Conservation (phyloP, 441 rosid genomes). For the Pelargonium fulgidum region DNA sequence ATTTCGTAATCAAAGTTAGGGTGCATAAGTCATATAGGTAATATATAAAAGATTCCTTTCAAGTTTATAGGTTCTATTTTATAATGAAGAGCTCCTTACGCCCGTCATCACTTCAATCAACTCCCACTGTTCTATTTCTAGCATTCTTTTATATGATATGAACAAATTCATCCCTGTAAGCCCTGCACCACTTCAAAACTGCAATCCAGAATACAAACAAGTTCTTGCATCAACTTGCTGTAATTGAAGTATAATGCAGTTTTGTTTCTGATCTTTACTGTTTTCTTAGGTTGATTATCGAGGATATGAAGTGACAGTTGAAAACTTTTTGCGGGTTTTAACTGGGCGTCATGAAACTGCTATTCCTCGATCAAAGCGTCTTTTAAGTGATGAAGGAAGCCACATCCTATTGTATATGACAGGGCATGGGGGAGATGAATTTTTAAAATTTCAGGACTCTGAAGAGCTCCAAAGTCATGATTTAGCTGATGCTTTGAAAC, state of each 20-base stretch:
- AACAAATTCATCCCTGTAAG: too few relatives aligned
- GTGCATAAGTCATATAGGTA: too few relatives aligned
- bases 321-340: constrained; percentile 79
- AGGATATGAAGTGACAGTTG: constrained; percentile 93
- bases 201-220: background rate
- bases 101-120: too few relatives aligned
- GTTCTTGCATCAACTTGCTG: background rate
- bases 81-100: too few relatives aligned
- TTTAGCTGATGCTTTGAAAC: constrained; percentile 98
- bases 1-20: too few relatives aligned
- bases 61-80: too few relatives aligned
- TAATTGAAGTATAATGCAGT: background rate
- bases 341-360: constrained; percentile 84
- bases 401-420: constrained; percentile 97
- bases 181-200: too few relatives aligned
- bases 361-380: constrained; percentile 98
- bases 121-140: too few relatives aligned
- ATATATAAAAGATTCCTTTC: too few relatives aligned
- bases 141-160: too few relatives aligned
- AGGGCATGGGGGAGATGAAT: constrained; percentile 98
- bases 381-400: constrained; percentile 95
- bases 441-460: constrained; percentile 94
- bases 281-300: constrained; percentile 80
- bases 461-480: constrained; percentile 98
- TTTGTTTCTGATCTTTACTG: constrained; percentile 23